A percentile compares a stretch with the other conserved stretches of the same genome.
Evolutionary conservation across 208 protist genomes (phyloP).

Genomic region (Trypanosoma cruzi): DNA sequence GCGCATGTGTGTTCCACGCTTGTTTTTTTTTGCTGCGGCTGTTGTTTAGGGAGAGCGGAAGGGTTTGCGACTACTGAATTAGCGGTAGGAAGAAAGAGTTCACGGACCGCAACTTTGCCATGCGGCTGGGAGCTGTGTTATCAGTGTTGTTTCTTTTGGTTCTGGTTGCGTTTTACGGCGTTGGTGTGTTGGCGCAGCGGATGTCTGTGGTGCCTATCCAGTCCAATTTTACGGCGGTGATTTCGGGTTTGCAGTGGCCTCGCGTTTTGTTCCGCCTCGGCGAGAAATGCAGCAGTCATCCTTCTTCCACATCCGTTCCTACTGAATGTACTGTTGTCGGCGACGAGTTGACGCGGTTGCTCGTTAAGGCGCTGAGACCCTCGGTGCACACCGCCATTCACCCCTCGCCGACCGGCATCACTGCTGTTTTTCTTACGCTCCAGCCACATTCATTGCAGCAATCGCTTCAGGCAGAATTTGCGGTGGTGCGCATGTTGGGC

Average conservation of each 20-base stretch:
- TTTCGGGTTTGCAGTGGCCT: neutral
- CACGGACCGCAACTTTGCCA: no score
- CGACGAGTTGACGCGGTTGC: neutral
- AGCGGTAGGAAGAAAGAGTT: no score
- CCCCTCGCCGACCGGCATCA: neutral
- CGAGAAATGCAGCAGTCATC: neutral
- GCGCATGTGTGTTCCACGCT: no score
- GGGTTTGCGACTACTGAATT: no score
- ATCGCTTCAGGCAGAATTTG: neutral
- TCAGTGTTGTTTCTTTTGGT: no score
- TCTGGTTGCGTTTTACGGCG: neutral
- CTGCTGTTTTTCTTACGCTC: conserved; percentile 1
- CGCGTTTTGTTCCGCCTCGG: neutral
- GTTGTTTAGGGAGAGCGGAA: no score
- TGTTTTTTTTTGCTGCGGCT: no score
- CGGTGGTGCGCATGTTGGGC: conserved; percentile 7
- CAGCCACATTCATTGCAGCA: neutral
- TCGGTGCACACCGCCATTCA: neutral
- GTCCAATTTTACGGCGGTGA: neutral
- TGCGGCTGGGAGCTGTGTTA: no score
- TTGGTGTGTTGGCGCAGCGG: neutral
- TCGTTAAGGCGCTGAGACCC: neutral
- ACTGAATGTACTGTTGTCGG: neutral
- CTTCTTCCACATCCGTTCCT: neutral
- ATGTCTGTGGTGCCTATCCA: conserved; percentile 1